Base-by-base conservation (phyloP, 2,329 filamentous ascomycete species). In the Aspergillus viridinutans region DNA sequence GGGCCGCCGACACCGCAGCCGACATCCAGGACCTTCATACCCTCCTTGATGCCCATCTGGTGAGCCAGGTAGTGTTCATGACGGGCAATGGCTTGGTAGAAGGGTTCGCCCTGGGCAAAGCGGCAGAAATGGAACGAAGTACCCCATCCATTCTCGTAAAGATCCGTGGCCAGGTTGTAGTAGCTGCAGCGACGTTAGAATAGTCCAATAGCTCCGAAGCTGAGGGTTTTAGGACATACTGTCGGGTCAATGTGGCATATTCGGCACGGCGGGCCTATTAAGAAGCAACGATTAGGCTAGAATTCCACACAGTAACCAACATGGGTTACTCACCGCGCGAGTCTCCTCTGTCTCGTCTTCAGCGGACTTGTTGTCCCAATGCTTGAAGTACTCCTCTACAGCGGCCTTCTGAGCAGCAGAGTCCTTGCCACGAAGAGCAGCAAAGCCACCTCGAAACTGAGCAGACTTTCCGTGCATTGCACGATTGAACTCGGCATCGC, bases 51-150 rank as follows among this genome's bases (percentile, higher is more conserved):
- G 63, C 88, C 87, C 74, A 97, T 96, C 75, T 86, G 85, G 77
- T 92, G 86, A 49, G 94, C 94, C 29, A 99, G 88, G 80, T 96
- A 97, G 82, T 99, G 94, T 80, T 99, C 94, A 72, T 99, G 94
- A 58, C 94, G 89, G 64, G 92, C 90, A 77, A 97, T 93, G 60
- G 92, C 92, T 78, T 95, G 90, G 76, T 85, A 81, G 80, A 97
- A 97, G 53, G 86, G 81, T 80, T 99, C 94, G 72, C 89, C 89
- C 66, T 87, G 80, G 55, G 90, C 89, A 77, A 93, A 97, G 62
- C 93, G 91, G 80, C 90, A 96, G 83, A 99, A 97, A 79, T 99
- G 93, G 84, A 99, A 99, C 51, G 88, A 93, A 70, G 92, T 87
- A 60, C 90, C 90, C 92, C 94, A 99, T 68, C 92, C 94, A 68